These are phyloP conservation scores for Lipomyces sp. DNA, from an alignment of 805 yeast species.

Conservation along the genomic window DNA sequence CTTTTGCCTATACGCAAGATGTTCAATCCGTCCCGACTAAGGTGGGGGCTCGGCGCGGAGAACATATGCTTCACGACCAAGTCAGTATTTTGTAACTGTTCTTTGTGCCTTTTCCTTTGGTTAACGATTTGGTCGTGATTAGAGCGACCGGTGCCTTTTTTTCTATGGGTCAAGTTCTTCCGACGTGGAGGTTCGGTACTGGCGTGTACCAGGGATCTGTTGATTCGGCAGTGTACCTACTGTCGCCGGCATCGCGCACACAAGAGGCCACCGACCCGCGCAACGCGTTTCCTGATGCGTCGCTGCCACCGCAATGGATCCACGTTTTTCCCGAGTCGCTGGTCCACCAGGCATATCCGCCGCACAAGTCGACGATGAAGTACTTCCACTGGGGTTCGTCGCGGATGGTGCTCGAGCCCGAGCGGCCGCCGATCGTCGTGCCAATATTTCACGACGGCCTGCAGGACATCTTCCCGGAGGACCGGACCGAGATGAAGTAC, in stretches of 20 bases:
- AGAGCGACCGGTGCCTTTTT: slow-evolving; percentile 50
- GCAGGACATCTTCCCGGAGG: slow-evolving; percentile 83
- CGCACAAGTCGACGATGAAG: slow-evolving; percentile 81
- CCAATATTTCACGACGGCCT: slow-evolving; percentile 87
- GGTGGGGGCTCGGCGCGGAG: slow-evolving; percentile 95
- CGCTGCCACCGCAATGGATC: slow-evolving; percentile 56
- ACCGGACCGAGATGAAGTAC: slow-evolving; percentile 52
- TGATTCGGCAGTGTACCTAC: slow-evolving; percentile 77
- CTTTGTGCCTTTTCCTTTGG: too few species aligned
- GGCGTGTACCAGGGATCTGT: slow-evolving; percentile 91
- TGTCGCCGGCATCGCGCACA: slow-evolving; percentile 43
- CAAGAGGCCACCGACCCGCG: background rate
- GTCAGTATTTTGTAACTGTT: slow-evolving; percentile 31
- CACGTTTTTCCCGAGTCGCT: slow-evolving; percentile 95
- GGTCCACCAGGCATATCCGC: slow-evolving; percentile 76
- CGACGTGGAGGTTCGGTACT: slow-evolving; percentile 82
- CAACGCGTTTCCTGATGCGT: background rate
- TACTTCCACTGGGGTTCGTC: slow-evolving; percentile 96
- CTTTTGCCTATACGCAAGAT: slow-evolving; percentile 71
- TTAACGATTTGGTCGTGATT: background rate
- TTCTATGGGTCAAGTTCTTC: slow-evolving; percentile 81
- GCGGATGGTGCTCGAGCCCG: slow-evolving; percentile 75
- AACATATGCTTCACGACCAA: slow-evolving; percentile 75
- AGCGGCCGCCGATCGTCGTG: slow-evolving; percentile 77
- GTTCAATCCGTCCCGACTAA: slow-evolving; percentile 57